Conservation (phyloP, 805 yeast genomes). For the Lipomyces yamanashiensis region DNA sequence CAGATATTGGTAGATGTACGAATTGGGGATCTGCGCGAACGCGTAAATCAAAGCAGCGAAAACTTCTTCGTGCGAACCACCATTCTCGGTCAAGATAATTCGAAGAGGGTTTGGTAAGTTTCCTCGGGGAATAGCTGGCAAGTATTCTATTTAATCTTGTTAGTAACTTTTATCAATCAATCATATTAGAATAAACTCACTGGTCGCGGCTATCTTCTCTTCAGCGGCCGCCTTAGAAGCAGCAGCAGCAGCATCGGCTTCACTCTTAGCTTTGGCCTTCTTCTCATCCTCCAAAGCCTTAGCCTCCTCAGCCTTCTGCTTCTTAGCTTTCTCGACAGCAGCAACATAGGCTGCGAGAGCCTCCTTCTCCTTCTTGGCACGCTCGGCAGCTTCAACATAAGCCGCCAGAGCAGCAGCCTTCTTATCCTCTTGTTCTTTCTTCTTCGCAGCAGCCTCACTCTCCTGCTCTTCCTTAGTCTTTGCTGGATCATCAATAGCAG, state of each 20-base stretch:
- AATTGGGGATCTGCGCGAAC: constrained; percentile 34
- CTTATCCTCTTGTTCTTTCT: constrained; percentile 14
- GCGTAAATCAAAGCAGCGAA: constrained; percentile 36
- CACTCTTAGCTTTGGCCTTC: not conserved
- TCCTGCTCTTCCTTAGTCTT: constrained; percentile 8
- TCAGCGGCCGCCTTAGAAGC: constrained; percentile 5
- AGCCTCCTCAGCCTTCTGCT: constrained; percentile 7
- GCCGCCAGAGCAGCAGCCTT: constrained; percentile 20
- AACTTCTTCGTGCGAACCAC: constrained; percentile 36
- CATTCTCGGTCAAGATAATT: constrained; percentile 29
- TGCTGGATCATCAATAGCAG: constrained; percentile 11
- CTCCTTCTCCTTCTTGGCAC: constrained; percentile 14
- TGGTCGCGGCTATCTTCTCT: not conserved
- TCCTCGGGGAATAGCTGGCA: constrained; percentile 26
- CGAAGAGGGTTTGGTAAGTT: constrained; percentile 31
- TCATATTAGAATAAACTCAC: not conserved
- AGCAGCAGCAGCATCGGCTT: constrained; percentile 9
- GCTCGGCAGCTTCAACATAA: constrained; percentile 24
- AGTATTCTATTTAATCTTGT: not conserved
- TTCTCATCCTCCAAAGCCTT: not conserved
- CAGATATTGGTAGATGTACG: constrained; percentile 31
- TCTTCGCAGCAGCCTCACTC: constrained; percentile 16
- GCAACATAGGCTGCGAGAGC: constrained; percentile 19
- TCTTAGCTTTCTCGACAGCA: constrained; percentile 19
- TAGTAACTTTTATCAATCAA: not conserved